Evolutionary conservation across 495 filamentous ascomycete species (phyloP), one percentile per base, ranked within the genome.

Genomic region (Pyrenula aspistea): DNA sequence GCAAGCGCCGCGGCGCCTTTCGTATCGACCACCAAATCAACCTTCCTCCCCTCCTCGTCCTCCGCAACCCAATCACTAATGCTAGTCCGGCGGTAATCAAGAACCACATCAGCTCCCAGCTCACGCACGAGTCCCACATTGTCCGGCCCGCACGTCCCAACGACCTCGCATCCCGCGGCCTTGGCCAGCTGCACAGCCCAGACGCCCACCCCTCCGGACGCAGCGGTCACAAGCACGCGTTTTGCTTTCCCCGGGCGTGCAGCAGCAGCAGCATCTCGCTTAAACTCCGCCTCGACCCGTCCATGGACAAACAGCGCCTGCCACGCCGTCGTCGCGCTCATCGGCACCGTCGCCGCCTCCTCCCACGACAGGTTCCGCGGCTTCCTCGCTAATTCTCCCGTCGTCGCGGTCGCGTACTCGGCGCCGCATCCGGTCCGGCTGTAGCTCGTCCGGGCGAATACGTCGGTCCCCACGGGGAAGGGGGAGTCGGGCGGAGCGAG

Each of bases 281-380:
- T 24, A 10, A 52, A 20, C 8, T 24, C 19, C 50, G n/a, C 50
- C 8, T 73, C 58, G 48, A 74, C 53, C 15, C 68, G 71, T 2
- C 66, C 73, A 62, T 82, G 75, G 12, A 63, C 67, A 60, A 84
- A 84, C n/a, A 85, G 68, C 8, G 76, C 79, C 57, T 83, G 78
- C 74, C 73, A 84, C 2, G 79, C 82, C 50, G 77, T 82, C 51
- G 79, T 59, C 12, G 71, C 77, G 1, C 74, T 73, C 53, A 83
- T 59, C 0, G 83, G 81, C 20, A 82, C 70, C 0, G 75, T 68
- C 2, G 78, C 78, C 15, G 75, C 76, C 52, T 82, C 72, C 11
- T 67, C 71, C 55, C 74, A 75, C 10, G 59, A 65, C 49, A 83
- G 65, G 56, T 69, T 74, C 22, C 57, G 58, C 8, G 81, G 78